Evolutionary conservation across 2,329 filamentous ascomycete genomes (phyloP).

Genomic region (Canariomyces notabilis): DNA sequence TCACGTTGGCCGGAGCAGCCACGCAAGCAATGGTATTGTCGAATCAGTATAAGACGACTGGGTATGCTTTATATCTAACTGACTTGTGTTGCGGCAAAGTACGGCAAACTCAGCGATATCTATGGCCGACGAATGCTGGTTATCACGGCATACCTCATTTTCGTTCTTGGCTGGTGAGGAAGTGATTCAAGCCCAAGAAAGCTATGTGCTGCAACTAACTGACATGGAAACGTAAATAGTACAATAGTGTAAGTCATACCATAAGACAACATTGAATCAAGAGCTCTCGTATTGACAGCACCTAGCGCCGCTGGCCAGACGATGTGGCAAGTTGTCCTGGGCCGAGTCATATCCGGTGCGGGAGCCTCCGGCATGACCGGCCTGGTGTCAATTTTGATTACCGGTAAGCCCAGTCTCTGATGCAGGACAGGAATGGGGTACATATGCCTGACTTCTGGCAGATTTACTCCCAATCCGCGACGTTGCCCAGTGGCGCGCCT

Average conservation of each 20-base stretch:
- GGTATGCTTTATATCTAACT: too few species aligned
- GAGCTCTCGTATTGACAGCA: neutral
- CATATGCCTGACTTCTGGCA: too few species aligned
- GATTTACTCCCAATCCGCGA: slow-evolving; percentile 49
- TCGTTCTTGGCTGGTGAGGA: slow-evolving; percentile 44
- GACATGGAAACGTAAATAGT: too few species aligned
- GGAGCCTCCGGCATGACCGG: slow-evolving; percentile 48
- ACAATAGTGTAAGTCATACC: slow-evolving; percentile 29
- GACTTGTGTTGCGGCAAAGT: slow-evolving; percentile 28
- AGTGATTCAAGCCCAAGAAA: neutral
- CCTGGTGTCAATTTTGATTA: slow-evolving; percentile 48
- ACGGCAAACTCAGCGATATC: slow-evolving; percentile 53
- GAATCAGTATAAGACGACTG: too few species aligned
- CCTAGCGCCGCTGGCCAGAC: slow-evolving; percentile 38
- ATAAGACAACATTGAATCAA: neutral
- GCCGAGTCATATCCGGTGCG: slow-evolving; percentile 47
- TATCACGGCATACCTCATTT: slow-evolving; percentile 45
- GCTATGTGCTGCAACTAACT: too few species aligned
- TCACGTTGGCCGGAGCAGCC: slow-evolving; percentile 45
- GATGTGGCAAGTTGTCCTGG: slow-evolving; percentile 46
- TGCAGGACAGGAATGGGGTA: too few species aligned
- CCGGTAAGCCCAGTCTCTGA: too few species aligned
- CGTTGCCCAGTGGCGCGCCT: slow-evolving; percentile 49
- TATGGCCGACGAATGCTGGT: slow-evolving; percentile 51
- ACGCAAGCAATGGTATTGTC: slow-evolving; percentile 48